A percentile compares a stretch with the other conserved stretches of the same genome.
phyloP scores from a whole-genome alignment of 2,329 filamentous ascomycete genomes.

The Dactylellina leptospora region DNA sequence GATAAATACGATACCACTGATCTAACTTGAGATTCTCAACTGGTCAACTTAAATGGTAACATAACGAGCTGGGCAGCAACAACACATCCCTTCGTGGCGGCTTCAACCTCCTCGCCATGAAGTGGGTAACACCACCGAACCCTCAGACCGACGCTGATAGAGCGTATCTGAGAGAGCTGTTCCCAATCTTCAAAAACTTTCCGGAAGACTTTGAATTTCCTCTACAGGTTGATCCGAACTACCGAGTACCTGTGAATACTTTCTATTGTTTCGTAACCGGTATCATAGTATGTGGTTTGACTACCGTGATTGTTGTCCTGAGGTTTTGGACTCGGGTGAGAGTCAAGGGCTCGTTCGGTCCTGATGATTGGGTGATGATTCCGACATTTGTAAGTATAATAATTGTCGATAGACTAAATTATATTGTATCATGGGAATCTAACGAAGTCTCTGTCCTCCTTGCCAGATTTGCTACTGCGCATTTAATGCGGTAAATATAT shows the following conservation, averaged over 20 bases:
- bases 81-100: not conserved
- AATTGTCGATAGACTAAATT: too few species aligned
- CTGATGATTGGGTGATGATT: conserved; percentile 48
- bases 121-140: conserved; percentile 36
- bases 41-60: too few species aligned
- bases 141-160: conserved; percentile 45
- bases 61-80: too few species aligned
- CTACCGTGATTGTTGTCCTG: conserved; percentile 22
- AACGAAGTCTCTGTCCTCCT: not conserved
- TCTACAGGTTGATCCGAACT: conserved; percentile 17
- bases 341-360: conserved; percentile 26
- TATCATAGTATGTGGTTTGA: conserved; percentile 27
- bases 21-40: too few species aligned
- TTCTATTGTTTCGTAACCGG: conserved; percentile 41
- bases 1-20: too few species aligned
- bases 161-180: conserved; percentile 26
- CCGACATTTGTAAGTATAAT: conserved; percentile 32
- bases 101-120: conserved; percentile 1
- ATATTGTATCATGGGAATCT: not conserved
- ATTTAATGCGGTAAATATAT: conserved; percentile 32
- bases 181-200: conserved; percentile 28
- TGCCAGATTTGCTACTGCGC: conserved; percentile 20
- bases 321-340: conserved; percentile 29
- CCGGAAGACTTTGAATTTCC: conserved; percentile 38
- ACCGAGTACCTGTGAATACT: conserved; percentile 29